These are phyloP conservation scores for Phytophthora palmivora DNA, from an alignment of 352 stramenopile species.

Conservation along the genomic window DNA sequence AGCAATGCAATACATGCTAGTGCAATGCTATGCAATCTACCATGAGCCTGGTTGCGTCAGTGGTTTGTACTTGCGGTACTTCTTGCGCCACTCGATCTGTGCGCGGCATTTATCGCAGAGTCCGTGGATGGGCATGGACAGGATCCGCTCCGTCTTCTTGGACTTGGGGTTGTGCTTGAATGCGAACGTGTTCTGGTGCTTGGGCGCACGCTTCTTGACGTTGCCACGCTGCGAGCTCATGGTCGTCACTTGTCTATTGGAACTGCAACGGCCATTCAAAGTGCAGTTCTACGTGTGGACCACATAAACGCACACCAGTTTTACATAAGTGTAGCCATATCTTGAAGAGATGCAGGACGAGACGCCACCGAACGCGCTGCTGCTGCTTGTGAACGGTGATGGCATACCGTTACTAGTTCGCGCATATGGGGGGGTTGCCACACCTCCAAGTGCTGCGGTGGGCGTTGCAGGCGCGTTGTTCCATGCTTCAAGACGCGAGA, in stretches of 20 bases:
- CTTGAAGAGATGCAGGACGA: slow-evolving; percentile 37
- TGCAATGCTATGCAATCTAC: slow-evolving; percentile 39
- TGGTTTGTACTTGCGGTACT: slow-evolving; percentile 99
- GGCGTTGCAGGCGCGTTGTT: slow-evolving; percentile 59
- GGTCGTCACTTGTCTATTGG: slow-evolving; percentile 14
- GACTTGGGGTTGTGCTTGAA: slow-evolving; percentile 99
- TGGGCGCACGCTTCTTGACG: slow-evolving; percentile 89
- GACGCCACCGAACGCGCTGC: slow-evolving; percentile 38
- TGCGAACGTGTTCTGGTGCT: slow-evolving; percentile 98
- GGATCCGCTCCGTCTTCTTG: slow-evolving; percentile 96
- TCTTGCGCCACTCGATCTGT: slow-evolving; percentile 99
- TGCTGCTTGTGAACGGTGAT: slow-evolving; percentile 55
- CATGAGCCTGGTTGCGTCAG: slow-evolving; percentile 94
- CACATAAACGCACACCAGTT: slow-evolving; percentile 1
- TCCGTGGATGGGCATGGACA: slow-evolving; percentile 91
- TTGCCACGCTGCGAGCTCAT: slow-evolving; percentile 91
- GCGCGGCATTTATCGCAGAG: slow-evolving; percentile 94
- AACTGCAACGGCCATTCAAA: slow-evolving; percentile 28
- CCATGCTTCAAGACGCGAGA: slow-evolving; percentile 45
- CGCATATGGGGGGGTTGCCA: slow-evolving; percentile 47
- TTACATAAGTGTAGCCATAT: slow-evolving; percentile 35
- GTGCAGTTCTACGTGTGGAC: slow-evolving; percentile 2
- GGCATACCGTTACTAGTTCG: slow-evolving; percentile 63
- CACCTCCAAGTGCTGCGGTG: slow-evolving; percentile 52
- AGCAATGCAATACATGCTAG: neutral